Evolutionary conservation across 2,329 filamentous ascomycete genomes (phyloP).

Genomic region (Aspergillus quadricinctus): DNA sequence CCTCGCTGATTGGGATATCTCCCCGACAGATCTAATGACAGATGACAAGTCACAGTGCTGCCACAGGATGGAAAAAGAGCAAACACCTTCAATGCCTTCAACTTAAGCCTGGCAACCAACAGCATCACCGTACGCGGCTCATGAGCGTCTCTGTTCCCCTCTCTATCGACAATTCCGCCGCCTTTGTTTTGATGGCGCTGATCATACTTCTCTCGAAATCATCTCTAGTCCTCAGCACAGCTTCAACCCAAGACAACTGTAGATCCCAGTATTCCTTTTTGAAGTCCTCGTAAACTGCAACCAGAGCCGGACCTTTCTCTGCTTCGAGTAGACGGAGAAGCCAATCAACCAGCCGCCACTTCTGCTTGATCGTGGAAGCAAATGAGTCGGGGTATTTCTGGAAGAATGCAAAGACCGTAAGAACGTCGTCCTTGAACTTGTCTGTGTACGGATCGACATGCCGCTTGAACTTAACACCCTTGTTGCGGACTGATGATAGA

Average conservation of each 20-base stretch:
- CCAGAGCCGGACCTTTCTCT: slow-evolving; percentile 66
- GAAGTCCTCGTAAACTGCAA: slow-evolving; percentile 76
- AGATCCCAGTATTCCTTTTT: slow-evolving; percentile 90
- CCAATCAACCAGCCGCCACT: slow-evolving; percentile 85
- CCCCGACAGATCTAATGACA: background rate
- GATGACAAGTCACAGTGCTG: background rate
- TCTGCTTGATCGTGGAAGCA: slow-evolving; percentile 73
- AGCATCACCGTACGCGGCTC: slow-evolving; percentile 72
- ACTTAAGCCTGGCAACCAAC: background rate
- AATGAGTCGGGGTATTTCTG: slow-evolving; percentile 65
- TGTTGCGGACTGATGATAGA: slow-evolving; percentile 79
- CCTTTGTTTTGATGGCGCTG: slow-evolving; percentile 78
- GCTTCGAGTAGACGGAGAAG: slow-evolving; percentile 74
- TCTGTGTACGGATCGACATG: slow-evolving; percentile 76
- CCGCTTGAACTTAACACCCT: slow-evolving; percentile 80
- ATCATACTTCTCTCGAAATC: slow-evolving; percentile 92
- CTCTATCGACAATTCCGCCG: slow-evolving; percentile 78
- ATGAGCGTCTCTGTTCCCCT: slow-evolving; percentile 88
- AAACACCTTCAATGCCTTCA: background rate
- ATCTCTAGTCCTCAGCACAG: slow-evolving; percentile 77
- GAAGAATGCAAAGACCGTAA: slow-evolving; percentile 88
- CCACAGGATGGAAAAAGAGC: background rate
- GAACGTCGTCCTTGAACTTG: slow-evolving; percentile 89
- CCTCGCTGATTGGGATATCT: background rate
- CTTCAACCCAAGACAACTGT: slow-evolving; percentile 92